phyloP scores from a whole-genome alignment of 176 grass and related monocot species.

The Dactylis glomerata region DNA sequence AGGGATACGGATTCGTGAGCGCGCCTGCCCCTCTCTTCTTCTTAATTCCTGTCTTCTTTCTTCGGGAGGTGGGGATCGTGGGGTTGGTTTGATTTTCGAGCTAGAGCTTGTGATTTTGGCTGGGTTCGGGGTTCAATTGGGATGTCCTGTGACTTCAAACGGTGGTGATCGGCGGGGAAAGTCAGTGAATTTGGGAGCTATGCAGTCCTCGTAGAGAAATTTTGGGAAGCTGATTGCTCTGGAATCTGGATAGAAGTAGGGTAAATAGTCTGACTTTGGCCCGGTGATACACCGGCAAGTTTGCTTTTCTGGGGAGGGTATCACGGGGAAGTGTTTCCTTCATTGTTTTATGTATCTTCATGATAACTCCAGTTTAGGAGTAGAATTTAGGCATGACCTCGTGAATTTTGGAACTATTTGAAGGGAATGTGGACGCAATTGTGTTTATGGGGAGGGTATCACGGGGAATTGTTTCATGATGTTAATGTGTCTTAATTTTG shows the following conservation, averaged over 20 bases:
- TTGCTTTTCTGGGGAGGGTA: too few species aligned
- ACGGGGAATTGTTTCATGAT: not conserved
- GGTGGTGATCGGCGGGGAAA: not conserved
- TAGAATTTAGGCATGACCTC: not conserved
- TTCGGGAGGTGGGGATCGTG: not conserved
- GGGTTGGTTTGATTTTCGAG: not conserved
- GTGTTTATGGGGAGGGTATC: not conserved
- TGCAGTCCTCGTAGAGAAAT: not conserved
- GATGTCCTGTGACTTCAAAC: not conserved
- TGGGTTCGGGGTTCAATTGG: slow-evolving; percentile 27
- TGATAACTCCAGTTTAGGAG: too few species aligned
- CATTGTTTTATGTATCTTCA: too few species aligned
- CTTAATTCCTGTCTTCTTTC: not conserved
- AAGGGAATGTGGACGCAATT: not conserved
- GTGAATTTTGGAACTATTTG: not conserved
- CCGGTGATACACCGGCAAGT: too few species aligned
- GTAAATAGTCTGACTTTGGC: not conserved
- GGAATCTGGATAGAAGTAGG: not conserved
- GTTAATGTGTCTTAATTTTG: slow-evolving; percentile 8
- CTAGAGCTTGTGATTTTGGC: not conserved
- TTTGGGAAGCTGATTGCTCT: not conserved
- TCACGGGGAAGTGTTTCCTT: too few species aligned
- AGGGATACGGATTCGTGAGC: slow-evolving; percentile 75
- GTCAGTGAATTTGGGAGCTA: slow-evolving; percentile 12
- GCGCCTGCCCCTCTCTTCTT: not conserved